Evolutionary conservation across 352 stramenopile genomes (phyloP), one percentile per base, ranked within the genome.

Genomic region (Lagenidium giganteum): DNA sequence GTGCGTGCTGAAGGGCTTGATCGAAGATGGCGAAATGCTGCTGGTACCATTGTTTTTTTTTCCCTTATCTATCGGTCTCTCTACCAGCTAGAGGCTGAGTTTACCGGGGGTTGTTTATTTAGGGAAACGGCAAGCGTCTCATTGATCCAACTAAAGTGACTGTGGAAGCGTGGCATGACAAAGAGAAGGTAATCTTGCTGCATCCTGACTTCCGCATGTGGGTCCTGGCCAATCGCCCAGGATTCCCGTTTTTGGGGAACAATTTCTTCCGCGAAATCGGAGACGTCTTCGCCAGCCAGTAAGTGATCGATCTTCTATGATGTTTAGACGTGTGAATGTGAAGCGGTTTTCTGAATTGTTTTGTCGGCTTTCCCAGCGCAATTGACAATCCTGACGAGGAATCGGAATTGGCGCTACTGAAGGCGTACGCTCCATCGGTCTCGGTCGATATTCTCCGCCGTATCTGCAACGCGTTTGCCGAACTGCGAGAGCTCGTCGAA

Each of bases 231-330:
- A 98, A 98, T 56, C 83, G 87, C 21, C 86, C 95, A n/a, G 93
- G 93, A 0, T 98, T 87, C 51, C 95, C 95, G 11, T 98, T 98
- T 61, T 70, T 97, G 25, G 95, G 95, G n/a, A 98, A 98, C 73
- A 95, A 98, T 47, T 95, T 98, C 24, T 96, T 96, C 57, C 60
- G 76, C 5, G 85, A 96, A 56, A 96, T 98, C 44, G 87, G 87
- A 18, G 95, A 98, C 54, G 80, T 94, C 25, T 98, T 98, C 64
- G 80, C 87, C 2, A 94, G 72, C 59, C 80, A 97, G 77, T 90
- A 76, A 29, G 72, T 67, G 8, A 37, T 29, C 2, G 24, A 17
- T 21, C 37, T 14, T 4, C 5, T 12, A 6, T 20, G 43, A 14
- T 22, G 14, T 14, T 47, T 47, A 12, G 20, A 38, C 6, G 5